A percentile compares a stretch with the other conserved stretches of the same genome.
phyloP scores from a whole-genome alignment of 257 asterid genomes.

The Orobanche coerulescens region DNA sequence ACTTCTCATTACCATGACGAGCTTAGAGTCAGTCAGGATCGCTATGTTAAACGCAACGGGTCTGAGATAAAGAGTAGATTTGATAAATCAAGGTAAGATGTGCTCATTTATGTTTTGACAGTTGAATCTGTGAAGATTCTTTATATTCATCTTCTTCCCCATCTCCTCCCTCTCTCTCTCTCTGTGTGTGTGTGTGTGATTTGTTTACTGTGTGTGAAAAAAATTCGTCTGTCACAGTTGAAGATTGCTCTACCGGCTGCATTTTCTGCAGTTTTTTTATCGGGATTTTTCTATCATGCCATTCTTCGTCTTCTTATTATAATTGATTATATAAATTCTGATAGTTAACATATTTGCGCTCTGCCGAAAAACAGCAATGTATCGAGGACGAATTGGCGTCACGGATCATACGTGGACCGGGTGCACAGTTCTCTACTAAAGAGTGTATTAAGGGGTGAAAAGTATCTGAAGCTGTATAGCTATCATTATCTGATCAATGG shows the following conservation, averaged over 20 bases:
- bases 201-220: too few relatives aligned
- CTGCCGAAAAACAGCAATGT: slow-evolving; percentile 41
- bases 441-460: slow-evolving; percentile 56
- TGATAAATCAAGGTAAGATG: slow-evolving; percentile 37
- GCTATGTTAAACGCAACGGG: slow-evolving; percentile 32
- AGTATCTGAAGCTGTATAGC: slow-evolving; percentile 83
- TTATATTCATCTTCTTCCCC: background rate
- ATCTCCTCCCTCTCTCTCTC: too few relatives aligned
- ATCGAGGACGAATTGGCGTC: slow-evolving; percentile 32
- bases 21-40: slow-evolving; percentile 39
- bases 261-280: too few relatives aligned
- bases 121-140: background rate
- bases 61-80: slow-evolving; percentile 44
- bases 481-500: slow-evolving; percentile 91
- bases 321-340: too few relatives aligned
- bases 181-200: too few relatives aligned
- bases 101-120: background rate
- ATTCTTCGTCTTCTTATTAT: too few relatives aligned
- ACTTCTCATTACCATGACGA: slow-evolving; percentile 47
- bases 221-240: too few relatives aligned
- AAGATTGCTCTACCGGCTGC: too few relatives aligned
- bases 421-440: slow-evolving; percentile 66
- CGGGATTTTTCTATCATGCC: too few relatives aligned
- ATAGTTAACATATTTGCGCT: slow-evolving; percentile 17
- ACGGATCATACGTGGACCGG: slow-evolving; percentile 46